Percentiles rank a stretch among this genome's conserved stretches.
phyloP scores from a whole-genome alignment of 2,329 filamentous ascomycete species.

The Verticillium tricorpus region DNA sequence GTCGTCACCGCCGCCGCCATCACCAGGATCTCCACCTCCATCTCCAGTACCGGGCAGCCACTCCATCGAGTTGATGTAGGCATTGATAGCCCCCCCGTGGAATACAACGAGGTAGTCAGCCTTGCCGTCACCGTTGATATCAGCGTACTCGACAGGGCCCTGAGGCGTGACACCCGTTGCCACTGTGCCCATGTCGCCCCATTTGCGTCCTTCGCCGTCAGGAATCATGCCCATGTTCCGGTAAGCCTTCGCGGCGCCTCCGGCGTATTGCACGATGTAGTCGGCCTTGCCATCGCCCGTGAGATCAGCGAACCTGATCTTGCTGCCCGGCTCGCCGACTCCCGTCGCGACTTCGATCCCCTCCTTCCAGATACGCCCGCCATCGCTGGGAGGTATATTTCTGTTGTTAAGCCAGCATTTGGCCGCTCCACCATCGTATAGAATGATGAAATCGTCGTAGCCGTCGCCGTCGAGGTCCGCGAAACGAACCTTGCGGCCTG shows the following conservation, averaged over 20 bases:
- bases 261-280: constrained; percentile 13
- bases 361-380: not conserved
- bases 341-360: constrained; percentile 6
- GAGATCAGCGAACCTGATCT: constrained; percentile 6
- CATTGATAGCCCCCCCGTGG: constrained; percentile 8
- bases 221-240: constrained; percentile 9
- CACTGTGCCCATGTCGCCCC: constrained; percentile 1
- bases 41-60: too few species aligned
- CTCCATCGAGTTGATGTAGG: constrained; percentile 8
- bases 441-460: constrained; percentile 12
- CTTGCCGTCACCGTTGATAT: constrained; percentile 13
- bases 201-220: not conserved
- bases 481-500: constrained; percentile 12
- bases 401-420: constrained; percentile 12
- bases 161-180: not conserved
- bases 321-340: constrained; percentile 11
- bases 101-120: constrained; percentile 12
- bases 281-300: constrained; percentile 6
- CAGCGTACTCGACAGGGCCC: constrained; percentile 6
- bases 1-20: too few species aligned
- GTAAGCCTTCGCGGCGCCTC: constrained; percentile 14
- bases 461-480: constrained; percentile 6
- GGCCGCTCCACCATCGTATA: constrained; percentile 14
- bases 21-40: too few species aligned
- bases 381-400: constrained; percentile 1